Base-by-base conservation (phyloP, 2,329 filamentous ascomycete species). In the Nemania diffusa region DNA sequence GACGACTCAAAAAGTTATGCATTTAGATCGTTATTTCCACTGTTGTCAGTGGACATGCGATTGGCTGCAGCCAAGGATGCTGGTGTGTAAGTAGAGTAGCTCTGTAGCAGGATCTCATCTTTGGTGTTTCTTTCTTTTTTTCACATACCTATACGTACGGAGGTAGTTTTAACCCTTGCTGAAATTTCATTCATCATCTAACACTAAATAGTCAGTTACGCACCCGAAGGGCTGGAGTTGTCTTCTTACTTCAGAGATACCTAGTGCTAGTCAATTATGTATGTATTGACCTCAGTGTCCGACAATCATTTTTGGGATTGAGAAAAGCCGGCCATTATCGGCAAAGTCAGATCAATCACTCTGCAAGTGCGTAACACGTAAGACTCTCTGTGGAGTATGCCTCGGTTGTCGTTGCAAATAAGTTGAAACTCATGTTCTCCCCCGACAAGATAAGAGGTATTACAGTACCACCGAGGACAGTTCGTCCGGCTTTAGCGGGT, bases 301-400 rank as follows among this genome's bases (percentile, higher is more conserved):
- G n/a, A 20, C 42, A 20, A n/a, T 26, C 44, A 48, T n/a, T n/a
- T 15, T 26, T 8, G 44, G 24, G 8, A 9, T 24, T 48, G 20
- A 48, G 7, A n/a, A n/a, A 24, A 24, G 44, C 44, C 20, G 22
- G 20, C 24, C 44, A 24, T 24, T 13, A 48, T 11, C 2, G 3
- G 2, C 17, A 40, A 17, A 26, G 2, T 29, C 15, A 17, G 40
- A 32, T 64, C 80, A 69, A 72, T 58, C 46, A 42, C n/a, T n/a
- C 11, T 13, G 5, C 37, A 13, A 40, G 37, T 40, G 15, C 2
- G 8, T 40, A 40, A 5, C 37, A 40, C 37, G 11, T 40, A 15
- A 34, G 37, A 15, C 15, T 17, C 2, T 40, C 37, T 15, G 11
- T 15, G 34, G 44, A 59, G 24, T 59, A 29, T 29, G 57, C 3